Conservation (phyloP, 352 stramenopile genomes). For the Thalassiosira oceanica region DNA sequence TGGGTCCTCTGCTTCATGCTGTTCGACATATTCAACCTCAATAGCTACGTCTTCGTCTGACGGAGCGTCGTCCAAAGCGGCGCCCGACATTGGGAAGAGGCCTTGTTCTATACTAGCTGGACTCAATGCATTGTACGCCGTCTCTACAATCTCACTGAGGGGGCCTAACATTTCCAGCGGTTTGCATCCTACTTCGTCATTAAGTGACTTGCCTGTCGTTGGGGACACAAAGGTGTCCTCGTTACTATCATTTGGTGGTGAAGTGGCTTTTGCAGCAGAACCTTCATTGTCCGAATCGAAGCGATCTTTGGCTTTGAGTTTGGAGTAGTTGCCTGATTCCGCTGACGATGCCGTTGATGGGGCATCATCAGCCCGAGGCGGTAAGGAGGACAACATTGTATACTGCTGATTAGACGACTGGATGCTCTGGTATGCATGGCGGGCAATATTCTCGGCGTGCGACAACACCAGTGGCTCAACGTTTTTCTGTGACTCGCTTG, state of each 20-base stretch:
- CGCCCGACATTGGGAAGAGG: neutral
- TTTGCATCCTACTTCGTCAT: slow-evolving; percentile 23
- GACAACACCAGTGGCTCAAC: neutral
- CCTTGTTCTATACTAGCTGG: slow-evolving; percentile 3
- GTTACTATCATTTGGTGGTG: neutral
- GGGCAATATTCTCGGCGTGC: neutral
- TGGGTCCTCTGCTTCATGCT: neutral
- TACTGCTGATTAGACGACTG: neutral
- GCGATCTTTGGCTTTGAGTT: neutral
- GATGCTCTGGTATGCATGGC: neutral
- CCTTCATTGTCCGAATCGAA: no score
- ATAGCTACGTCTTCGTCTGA: slow-evolving; percentile 46
- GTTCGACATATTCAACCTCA: slow-evolving; percentile 48
- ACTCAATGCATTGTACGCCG: slow-evolving; percentile 27
- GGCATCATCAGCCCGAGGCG: no score
- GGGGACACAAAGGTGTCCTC: slow-evolving; percentile 15
- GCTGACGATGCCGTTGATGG: neutral
- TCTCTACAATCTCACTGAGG: slow-evolving; percentile 19
- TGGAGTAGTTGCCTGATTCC: neutral
- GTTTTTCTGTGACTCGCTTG: neutral
- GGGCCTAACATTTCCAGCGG: slow-evolving; percentile 9
- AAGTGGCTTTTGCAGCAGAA: no score
- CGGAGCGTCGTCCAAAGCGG: slow-evolving; percentile 1
- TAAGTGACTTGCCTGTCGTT: slow-evolving; percentile 21
- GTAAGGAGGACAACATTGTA: no score